Evolutionary conservation across 257 asterid genomes (phyloP).

Genomic region (Solanum chiquidenum): DNA sequence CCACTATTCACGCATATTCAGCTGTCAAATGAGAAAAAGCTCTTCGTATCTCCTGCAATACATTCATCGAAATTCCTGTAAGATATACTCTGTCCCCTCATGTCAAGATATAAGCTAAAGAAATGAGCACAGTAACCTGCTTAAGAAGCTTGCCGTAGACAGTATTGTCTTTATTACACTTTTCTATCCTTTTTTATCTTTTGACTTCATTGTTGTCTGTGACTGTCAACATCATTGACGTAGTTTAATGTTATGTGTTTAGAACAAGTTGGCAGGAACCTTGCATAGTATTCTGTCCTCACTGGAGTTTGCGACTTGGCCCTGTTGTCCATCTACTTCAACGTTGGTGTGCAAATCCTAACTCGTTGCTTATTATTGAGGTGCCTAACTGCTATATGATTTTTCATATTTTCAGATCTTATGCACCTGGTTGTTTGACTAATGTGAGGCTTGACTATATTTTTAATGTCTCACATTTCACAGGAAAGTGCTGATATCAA

Average conservation of each 20-base stretch:
- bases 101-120: neutral
- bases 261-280: conserved; percentile 86
- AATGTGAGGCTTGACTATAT: neutral
- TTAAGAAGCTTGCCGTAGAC: neutral
- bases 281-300: conserved; percentile 84
- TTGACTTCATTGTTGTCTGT: neutral
- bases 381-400: conserved; percentile 12
- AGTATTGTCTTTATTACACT: neutral
- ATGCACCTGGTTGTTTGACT: neutral
- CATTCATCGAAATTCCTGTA: conserved; percentile 67
- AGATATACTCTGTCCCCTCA: conserved; percentile 9
- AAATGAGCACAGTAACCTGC: neutral
- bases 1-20: conserved; percentile 56
- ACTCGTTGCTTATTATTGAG: conserved; percentile 80
- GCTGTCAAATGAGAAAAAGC: conserved; percentile 56
- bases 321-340: conserved; percentile 74
- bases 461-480: neutral
- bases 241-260: conserved; percentile 12
- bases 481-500: conserved; percentile 63
- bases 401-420: neutral
- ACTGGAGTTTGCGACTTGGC: conserved; percentile 91
- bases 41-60: conserved; percentile 54
- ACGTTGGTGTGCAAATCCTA: conserved; percentile 63
- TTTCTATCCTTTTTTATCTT: neutral
- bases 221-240: neutral